These are phyloP conservation scores for Quercus tomentella DNA, from an alignment of 331 rosid species.

Conservation along the genomic window DNA sequence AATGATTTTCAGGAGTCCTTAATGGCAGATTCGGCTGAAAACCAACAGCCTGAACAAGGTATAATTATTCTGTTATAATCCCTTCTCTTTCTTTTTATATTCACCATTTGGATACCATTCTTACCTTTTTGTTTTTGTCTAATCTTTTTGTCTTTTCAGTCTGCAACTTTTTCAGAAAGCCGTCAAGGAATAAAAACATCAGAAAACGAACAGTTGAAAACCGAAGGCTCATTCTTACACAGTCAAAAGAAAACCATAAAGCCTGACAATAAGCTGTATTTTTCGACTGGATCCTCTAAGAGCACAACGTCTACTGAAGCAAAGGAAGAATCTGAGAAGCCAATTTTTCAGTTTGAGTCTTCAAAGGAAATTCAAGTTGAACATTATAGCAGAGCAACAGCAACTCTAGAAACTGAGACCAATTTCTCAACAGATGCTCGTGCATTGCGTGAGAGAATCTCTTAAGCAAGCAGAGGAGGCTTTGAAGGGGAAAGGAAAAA, in stretches of 20 bases:
- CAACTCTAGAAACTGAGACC: constrained; percentile 80
- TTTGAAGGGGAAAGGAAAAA: constrained; percentile 49
- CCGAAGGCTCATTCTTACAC: constrained; percentile 38
- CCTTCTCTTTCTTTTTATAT: not conserved
- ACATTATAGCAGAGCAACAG: constrained; percentile 77
- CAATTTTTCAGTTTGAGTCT: constrained; percentile 68
- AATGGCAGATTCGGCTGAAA: constrained; percentile 42
- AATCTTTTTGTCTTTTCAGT: constrained; percentile 37
- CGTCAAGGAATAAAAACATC: constrained; percentile 58
- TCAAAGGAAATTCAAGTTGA: constrained; percentile 83
- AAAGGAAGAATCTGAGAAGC: constrained; percentile 24
- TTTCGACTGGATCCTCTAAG: constrained; percentile 56
- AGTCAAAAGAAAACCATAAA: constrained; percentile 48
- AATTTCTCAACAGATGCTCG: constrained; percentile 77
- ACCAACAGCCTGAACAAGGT: constrained; percentile 58
- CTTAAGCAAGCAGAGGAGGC: constrained; percentile 68
- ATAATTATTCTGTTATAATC: not conserved
- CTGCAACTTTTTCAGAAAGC: constrained; percentile 78
- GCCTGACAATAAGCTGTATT: constrained; percentile 59
- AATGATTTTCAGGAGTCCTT: not conserved
- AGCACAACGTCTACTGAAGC: constrained; percentile 30
- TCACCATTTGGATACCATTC: not conserved
- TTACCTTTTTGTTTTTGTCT: not conserved
- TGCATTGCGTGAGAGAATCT: constrained; percentile 76
- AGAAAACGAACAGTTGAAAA: constrained; percentile 47